Evolutionary conservation across 768 basidiomycete species (phyloP), one percentile per base, ranked within the genome.

Genomic region (Trametes villosa): DNA sequence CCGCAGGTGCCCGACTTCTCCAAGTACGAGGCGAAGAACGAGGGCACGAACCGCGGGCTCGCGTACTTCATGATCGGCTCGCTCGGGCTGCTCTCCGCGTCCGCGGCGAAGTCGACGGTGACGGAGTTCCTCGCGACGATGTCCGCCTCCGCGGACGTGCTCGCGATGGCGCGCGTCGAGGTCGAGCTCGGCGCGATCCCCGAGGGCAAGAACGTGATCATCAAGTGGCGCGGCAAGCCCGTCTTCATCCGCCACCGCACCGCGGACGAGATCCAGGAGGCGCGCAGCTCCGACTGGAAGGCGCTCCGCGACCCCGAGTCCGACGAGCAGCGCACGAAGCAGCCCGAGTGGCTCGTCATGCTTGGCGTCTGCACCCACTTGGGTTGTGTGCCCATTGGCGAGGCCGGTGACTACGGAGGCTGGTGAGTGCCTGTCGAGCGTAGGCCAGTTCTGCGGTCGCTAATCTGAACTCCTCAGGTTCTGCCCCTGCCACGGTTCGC

Each of bases 211-310:
- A 96, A 96, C 73, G 91, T 90, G 67, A 87, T 96, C 76, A 92
- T 96, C 79, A 95, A 98, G 81, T 99, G 97, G 97, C 92, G 97
- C 71, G 97, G 97, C 75, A 99, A 99, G 83, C 97, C 97, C 65
- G 97, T 99, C 55, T 98, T 98, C 83, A 94, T 99, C 75, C 87
- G 97, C 66, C 97, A 99, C 81, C 87, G 97, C 70, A 99, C 97
- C 15, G 70, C 82, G 57, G 83, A 81, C 57, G 97, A 99, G 81
- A 92, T 99, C 68, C 86, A 92, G 64, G 97, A 99, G 79, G 97
- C 97, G 51, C 88, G 92, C 76, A 70, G 75, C 38, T 78, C 83
- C 58, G 87, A 96, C 76, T 89, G 95, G 89, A 93, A 95, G 82
- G 63, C 77, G 29, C 81, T 99, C 62, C 84, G 97, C 61, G 97